Evolutionary conservation across 1,284 basidiomycete species (phyloP).

Genomic region (Ceratobasidium sp.): DNA sequence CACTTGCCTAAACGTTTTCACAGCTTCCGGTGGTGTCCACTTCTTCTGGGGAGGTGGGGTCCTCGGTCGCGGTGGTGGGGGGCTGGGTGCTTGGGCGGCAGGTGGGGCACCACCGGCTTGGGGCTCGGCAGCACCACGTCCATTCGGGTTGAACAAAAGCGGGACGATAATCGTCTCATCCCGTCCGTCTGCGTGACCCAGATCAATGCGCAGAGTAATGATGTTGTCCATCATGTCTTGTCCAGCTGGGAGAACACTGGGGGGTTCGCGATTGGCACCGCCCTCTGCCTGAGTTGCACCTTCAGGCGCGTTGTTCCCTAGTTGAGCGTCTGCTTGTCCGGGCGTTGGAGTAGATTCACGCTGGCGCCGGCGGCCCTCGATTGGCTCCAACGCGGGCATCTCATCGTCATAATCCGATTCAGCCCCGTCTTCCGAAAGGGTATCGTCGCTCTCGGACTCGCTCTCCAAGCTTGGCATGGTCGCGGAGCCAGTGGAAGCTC

Average conservation of each 20-base stretch:
- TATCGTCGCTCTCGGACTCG: slow-evolving; percentile 3
- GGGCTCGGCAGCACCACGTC: not conserved
- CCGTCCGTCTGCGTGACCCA: slow-evolving; percentile 32
- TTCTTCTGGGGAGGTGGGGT: slow-evolving; percentile 27
- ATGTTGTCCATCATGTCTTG: slow-evolving; percentile 32
- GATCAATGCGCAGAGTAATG: slow-evolving; percentile 38
- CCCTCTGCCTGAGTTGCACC: not conserved
- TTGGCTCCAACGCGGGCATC: slow-evolving; percentile 33
- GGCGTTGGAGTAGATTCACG: not conserved
- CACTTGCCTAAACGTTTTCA: slow-evolving; percentile 39
- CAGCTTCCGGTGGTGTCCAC: slow-evolving; percentile 29
- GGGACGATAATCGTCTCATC: slow-evolving; percentile 43
- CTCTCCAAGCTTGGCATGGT: slow-evolving; percentile 30
- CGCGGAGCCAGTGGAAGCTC: slow-evolving; percentile 2
- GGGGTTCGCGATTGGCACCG: not conserved
- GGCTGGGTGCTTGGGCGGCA: not conserved
- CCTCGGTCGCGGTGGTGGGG: not conserved
- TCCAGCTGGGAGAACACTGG: not conserved
- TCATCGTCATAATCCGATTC: slow-evolving; percentile 18
- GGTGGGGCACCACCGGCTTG: slow-evolving; percentile 3
- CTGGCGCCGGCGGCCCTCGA: not conserved
- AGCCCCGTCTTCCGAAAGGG: slow-evolving; percentile 15
- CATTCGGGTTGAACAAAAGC: slow-evolving; percentile 32
- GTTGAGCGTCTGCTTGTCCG: not conserved
- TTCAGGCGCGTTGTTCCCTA: not conserved